Evolutionary conservation across 306 rosid species (phyloP).

Genomic region (Fagus sylvatica): DNA sequence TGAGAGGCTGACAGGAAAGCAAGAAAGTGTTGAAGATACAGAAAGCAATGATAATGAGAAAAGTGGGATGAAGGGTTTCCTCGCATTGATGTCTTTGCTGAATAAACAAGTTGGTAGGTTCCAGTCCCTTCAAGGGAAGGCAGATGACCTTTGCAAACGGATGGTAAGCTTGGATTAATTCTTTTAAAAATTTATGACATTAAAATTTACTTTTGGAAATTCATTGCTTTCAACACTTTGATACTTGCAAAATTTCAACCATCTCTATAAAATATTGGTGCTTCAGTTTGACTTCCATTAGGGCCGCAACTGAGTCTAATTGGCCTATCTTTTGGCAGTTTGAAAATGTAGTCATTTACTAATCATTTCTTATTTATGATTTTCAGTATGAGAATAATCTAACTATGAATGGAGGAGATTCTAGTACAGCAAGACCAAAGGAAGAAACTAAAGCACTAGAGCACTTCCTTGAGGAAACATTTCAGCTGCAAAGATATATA

Average conservation of each 20-base stretch:
- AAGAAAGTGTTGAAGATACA: conserved; percentile 42
- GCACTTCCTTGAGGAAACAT: conserved; percentile 77
- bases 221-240: conserved; percentile 4
- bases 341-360: not conserved
- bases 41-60: conserved; percentile 47
- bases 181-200: not conserved
- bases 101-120: conserved; percentile 81
- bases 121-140: conserved; percentile 78
- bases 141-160: conserved; percentile 77
- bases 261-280: not conserved
- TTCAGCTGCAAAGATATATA: conserved; percentile 85
- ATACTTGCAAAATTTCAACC: not conserved
- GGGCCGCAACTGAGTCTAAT: not conserved
- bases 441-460: conserved; percentile 67
- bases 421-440: conserved; percentile 53
- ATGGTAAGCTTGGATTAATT: conserved; percentile 58
- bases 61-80: conserved; percentile 49
- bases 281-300: not conserved
- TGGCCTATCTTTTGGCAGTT: conserved; percentile 1
- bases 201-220: not conserved
- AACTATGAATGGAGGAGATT: conserved; percentile 46
- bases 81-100: conserved; percentile 53
- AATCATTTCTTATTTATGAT: conserved; percentile 21
- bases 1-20: conserved; percentile 77
- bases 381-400: conserved; percentile 72